Evolutionary conservation across 257 asterid species (phyloP).

Genomic region (Capsicum pubescens): DNA sequence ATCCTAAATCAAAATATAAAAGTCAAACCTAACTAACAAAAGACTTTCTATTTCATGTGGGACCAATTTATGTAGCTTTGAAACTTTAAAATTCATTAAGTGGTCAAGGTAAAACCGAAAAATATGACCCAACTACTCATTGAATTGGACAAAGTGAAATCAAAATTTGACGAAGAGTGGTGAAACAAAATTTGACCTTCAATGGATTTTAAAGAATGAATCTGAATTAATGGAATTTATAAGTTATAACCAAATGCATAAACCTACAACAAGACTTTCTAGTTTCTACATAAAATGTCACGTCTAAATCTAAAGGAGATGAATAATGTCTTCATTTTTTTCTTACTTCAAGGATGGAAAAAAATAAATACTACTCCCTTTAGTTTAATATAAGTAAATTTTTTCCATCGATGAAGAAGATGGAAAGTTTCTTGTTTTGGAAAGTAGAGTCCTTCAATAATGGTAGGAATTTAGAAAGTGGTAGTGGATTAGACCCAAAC

Average conservation of each 20-base stretch:
- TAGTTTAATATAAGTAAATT: too few relatives aligned
- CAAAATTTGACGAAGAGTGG: background rate
- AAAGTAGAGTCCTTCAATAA: too few relatives aligned
- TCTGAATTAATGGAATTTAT: too few relatives aligned
- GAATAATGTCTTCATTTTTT: background rate
- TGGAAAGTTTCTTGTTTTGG: too few relatives aligned
- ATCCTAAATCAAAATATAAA: background rate
- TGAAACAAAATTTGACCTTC: background rate
- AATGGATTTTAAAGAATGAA: too few relatives aligned
- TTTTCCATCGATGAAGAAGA: too few relatives aligned
- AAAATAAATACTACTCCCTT: too few relatives aligned
- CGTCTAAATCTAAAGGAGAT: background rate
- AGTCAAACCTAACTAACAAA: slow-evolving; percentile 4
- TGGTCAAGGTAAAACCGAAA: background rate
- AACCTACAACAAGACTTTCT: too few relatives aligned
- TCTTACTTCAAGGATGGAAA: background rate
- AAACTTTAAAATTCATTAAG: background rate
- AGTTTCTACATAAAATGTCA: background rate
- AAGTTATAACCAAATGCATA: too few relatives aligned
- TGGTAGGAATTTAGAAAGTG: too few relatives aligned
- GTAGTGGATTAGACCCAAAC: too few relatives aligned
- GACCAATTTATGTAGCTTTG: background rate
- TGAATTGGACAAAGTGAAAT: background rate
- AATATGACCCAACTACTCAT: background rate
- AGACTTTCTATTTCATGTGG: background rate